Percentiles rank a stretch among this genome's conserved stretches.
These are phyloP conservation scores for Dothidotthia symphoricarpi DNA, from an alignment of 2,329 filamentous ascomycete genomes.

Conservation along the genomic window DNA sequence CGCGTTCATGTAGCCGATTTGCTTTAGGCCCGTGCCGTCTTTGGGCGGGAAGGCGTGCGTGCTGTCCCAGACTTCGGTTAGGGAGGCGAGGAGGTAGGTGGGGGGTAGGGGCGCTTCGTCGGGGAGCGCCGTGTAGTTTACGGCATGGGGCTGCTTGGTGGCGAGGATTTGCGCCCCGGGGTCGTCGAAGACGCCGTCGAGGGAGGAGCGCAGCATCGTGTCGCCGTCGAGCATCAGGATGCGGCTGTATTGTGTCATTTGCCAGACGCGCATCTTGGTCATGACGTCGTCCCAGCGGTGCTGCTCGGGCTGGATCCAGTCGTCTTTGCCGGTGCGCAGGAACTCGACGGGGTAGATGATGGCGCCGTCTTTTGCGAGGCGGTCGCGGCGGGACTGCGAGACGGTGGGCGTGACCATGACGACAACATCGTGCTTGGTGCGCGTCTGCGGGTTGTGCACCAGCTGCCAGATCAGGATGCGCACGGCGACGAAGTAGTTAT, in stretches of 20 bases:
- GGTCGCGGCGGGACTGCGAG: slow-evolving; percentile 15
- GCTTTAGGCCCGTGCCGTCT: slow-evolving; percentile 29
- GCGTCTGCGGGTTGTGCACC: slow-evolving; percentile 23
- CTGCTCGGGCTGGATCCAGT: slow-evolving; percentile 16
- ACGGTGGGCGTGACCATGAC: slow-evolving; percentile 31
- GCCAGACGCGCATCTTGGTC: slow-evolving; percentile 43
- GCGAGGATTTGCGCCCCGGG: slow-evolving; percentile 19
- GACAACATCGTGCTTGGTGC: slow-evolving; percentile 23
- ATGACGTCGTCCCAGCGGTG: slow-evolving; percentile 38
- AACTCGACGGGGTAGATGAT: slow-evolving; percentile 26
- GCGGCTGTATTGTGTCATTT: slow-evolving; percentile 38
- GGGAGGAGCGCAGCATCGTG: slow-evolving; percentile 28
- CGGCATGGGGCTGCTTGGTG: slow-evolving; percentile 8
- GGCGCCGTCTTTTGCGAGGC: slow-evolving; percentile 28
- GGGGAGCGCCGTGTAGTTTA: slow-evolving; percentile 7
- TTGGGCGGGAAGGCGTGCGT: slow-evolving; percentile 39
- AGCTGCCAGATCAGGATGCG: slow-evolving; percentile 36
- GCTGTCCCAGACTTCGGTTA: slow-evolving; percentile 33
- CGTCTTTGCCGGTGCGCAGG: slow-evolving; percentile 13
- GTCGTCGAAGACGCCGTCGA: slow-evolving; percentile 41
- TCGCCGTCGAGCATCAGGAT: slow-evolving; percentile 42
- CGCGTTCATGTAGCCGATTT: slow-evolving; percentile 36
- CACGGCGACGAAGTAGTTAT: slow-evolving; percentile 29
- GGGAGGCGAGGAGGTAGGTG: slow-evolving; percentile 35
- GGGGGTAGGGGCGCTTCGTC: slow-evolving; percentile 30